A percentile compares a stretch with the other conserved stretches of the same genome.
phyloP scores from a whole-genome alignment of 2,329 filamentous ascomycete species.

The Diaporthe helianthi region DNA sequence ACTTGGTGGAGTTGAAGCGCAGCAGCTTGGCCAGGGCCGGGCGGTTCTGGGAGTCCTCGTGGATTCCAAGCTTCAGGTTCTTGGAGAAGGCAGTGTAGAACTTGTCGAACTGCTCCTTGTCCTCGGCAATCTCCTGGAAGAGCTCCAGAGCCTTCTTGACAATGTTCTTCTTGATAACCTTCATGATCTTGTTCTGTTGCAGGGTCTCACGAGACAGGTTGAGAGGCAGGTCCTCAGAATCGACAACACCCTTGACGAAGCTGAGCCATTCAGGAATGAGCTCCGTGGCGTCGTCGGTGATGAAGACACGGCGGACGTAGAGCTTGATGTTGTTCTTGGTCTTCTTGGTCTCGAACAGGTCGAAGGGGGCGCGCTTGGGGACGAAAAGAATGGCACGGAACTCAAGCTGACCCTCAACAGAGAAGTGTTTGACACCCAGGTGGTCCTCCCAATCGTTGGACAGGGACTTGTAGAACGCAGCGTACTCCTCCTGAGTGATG shows the following conservation, averaged over 20 bases:
- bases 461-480: slow-evolving; percentile 99
- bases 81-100: slow-evolving; percentile 99
- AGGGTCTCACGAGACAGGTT: slow-evolving; percentile 99
- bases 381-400: slow-evolving; percentile 99
- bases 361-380: slow-evolving; percentile 98
- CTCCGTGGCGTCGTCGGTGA: slow-evolving; percentile 98
- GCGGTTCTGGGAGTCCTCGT: slow-evolving; percentile 99
- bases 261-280: slow-evolving; percentile 99
- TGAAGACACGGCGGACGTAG: slow-evolving; percentile 99
- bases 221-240: slow-evolving; percentile 98
- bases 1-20: slow-evolving; percentile 99
- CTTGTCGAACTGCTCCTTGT: slow-evolving; percentile 99
- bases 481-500: slow-evolving; percentile 92
- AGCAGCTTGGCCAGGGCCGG: slow-evolving; percentile 92
- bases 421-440: slow-evolving; percentile 99
- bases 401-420: slow-evolving; percentile 99
- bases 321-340: slow-evolving; percentile 99
- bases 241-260: slow-evolving; percentile 99
- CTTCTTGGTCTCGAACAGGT: slow-evolving; percentile 99
- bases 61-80: slow-evolving; percentile 99
- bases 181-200: slow-evolving; percentile 99
- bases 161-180: slow-evolving; percentile 99
- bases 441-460: slow-evolving; percentile 99
- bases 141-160: slow-evolving; percentile 99
- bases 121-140: slow-evolving; percentile 98